A percentile compares a stretch with the other conserved stretches of the same genome.
These are phyloP conservation scores for Cladosporium sp. DNA, from an alignment of 2,329 filamentous ascomycete genomes.

Conservation along the genomic window DNA sequence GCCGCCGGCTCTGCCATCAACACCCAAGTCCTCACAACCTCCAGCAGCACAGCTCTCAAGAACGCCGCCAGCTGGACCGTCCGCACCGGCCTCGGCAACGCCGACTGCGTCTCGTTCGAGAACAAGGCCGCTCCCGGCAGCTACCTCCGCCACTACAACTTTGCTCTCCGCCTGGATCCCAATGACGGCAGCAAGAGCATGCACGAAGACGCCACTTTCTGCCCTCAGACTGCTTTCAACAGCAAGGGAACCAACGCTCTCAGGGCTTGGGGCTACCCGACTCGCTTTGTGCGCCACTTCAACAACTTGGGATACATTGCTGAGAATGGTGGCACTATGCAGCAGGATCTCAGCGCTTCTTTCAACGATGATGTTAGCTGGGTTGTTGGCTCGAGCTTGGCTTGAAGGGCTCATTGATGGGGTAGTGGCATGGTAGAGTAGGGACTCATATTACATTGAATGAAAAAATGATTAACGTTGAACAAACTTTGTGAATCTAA, in stretches of 20 bases:
- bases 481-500: too few relatives aligned
- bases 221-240: slow-evolving; percentile 49
- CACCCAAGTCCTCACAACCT: slow-evolving; percentile 52
- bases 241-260: slow-evolving; percentile 49
- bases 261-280: slow-evolving; percentile 58
- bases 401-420: slow-evolving; percentile 25
- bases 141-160: slow-evolving; percentile 56
- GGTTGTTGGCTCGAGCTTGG: slow-evolving; percentile 43
- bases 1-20: slow-evolving; percentile 50
- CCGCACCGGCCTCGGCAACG: slow-evolving; percentile 53
- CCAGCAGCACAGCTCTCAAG: slow-evolving; percentile 48
- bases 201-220: slow-evolving; percentile 61
- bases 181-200: slow-evolving; percentile 56
- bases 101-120: slow-evolving; percentile 59
- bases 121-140: slow-evolving; percentile 55
- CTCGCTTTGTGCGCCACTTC: slow-evolving; percentile 56
- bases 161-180: slow-evolving; percentile 46
- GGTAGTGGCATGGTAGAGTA: not conserved
- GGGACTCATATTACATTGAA: not conserved
- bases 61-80: slow-evolving; percentile 52
- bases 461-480: too few relatives aligned
- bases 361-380: slow-evolving; percentile 56
- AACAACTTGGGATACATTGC: slow-evolving; percentile 44
- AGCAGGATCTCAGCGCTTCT: slow-evolving; percentile 46
- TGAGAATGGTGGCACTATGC: slow-evolving; percentile 54